Percentiles rank a stretch among this genome's conserved stretches.
Conservation (phyloP, 805 yeast genomes). For the Lipomyces lipofer region DNA sequence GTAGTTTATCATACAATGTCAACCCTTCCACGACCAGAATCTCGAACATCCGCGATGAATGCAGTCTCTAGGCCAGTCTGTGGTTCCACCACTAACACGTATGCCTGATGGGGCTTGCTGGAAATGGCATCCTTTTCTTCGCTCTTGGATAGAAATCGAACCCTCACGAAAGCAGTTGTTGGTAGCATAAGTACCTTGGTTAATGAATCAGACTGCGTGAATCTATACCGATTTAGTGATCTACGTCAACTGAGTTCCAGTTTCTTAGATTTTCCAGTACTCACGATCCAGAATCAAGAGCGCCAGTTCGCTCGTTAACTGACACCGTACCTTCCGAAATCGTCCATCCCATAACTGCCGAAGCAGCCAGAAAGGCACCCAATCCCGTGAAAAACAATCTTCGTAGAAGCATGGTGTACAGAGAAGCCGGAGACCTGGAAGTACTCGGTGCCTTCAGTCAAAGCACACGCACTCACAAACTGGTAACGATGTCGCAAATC, state of each 20-base stretch:
- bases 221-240: too few species aligned
- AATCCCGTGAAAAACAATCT: neutral
- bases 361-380: conserved; percentile 2
- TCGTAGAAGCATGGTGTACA: conserved; percentile 1
- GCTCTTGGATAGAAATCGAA: conserved; percentile 11
- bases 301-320: conserved; percentile 28
- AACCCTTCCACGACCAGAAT: conserved; percentile 40
- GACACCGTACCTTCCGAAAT: conserved; percentile 27
- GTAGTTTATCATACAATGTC: conserved; percentile 38
- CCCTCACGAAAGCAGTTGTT: conserved; percentile 14
- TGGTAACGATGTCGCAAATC: too few species aligned
- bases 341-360: conserved; percentile 24
- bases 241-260: too few species aligned
- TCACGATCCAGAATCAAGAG: conserved; percentile 18
- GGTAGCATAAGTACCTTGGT: conserved; percentile 10
- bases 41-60: conserved; percentile 37
- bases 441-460: too few species aligned
- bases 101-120: conserved; percentile 36
- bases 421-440: too few species aligned
- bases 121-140: conserved; percentile 2
- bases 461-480: too few species aligned
- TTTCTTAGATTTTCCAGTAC: too few species aligned
- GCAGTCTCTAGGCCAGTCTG: conserved; percentile 35
- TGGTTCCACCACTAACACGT: conserved; percentile 33
- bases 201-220: conserved; percentile 1